A percentile compares a stretch with the other conserved stretches of the same genome.
Conservation (phyloP, 1,139 yeast genomes). For the Wickerhamomyces sp. region DNA sequence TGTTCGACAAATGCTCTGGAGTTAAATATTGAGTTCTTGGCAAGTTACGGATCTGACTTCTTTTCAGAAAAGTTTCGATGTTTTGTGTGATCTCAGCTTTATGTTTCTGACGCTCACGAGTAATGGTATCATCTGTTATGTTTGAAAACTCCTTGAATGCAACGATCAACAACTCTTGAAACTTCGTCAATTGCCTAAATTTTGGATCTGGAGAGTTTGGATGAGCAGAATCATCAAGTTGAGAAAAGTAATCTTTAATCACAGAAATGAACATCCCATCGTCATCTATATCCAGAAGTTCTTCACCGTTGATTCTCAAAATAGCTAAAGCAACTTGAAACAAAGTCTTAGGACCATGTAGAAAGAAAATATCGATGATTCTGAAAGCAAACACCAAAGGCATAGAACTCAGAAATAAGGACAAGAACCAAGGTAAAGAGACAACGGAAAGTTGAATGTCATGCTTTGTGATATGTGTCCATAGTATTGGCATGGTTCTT, state of each 20-base stretch:
- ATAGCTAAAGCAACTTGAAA: constrained; percentile 94
- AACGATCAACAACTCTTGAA: constrained; percentile 85
- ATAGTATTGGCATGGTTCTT: constrained; percentile 81
- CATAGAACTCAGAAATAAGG: constrained; percentile 87
- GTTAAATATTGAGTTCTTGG: constrained; percentile 65
- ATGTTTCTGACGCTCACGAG: constrained; percentile 62
- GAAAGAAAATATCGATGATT: constrained; percentile 84
- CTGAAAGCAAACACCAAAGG: constrained; percentile 92
- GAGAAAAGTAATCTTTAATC: constrained; percentile 74
- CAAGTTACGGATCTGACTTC: constrained; percentile 79
- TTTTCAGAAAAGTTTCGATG: constrained; percentile 83
- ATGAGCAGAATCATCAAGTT: constrained; percentile 76
- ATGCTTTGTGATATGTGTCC: constrained; percentile 71
- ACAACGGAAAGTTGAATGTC: constrained; percentile 95
- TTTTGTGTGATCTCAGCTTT: constrained; percentile 78
- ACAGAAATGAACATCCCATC: constrained; percentile 90
- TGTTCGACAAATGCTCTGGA: constrained; percentile 54
- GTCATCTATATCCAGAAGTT: constrained; percentile 71
- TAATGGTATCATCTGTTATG: constrained; percentile 70
- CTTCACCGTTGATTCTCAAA: constrained; percentile 81
- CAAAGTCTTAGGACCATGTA: constrained; percentile 83
- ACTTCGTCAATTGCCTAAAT: constrained; percentile 66
- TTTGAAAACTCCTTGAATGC: constrained; percentile 88
- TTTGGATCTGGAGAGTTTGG: constrained; percentile 66
- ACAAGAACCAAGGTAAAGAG: constrained; percentile 93